These are phyloP conservation scores for Aspergillus phoenicis DNA, from an alignment of 2,329 filamentous ascomycete species.

Conservation along the genomic window DNA sequence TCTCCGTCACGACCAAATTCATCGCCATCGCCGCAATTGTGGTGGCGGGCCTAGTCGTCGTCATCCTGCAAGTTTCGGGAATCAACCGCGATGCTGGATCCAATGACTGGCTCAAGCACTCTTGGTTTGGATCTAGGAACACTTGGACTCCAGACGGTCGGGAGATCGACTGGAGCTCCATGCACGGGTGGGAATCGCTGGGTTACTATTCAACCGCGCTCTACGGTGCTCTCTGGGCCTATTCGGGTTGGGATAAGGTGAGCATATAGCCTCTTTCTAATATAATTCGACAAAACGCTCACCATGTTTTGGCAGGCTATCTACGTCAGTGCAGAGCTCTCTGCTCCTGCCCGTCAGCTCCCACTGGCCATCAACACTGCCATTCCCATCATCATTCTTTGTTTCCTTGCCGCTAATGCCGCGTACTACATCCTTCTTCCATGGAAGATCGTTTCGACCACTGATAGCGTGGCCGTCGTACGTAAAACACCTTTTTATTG, in stretches of 20 bases:
- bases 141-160: slow-evolving; percentile 19
- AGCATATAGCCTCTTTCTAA: background rate
- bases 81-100: background rate
- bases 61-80: slow-evolving; percentile 9
- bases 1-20: slow-evolving; percentile 22
- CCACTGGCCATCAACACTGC: slow-evolving; percentile 22
- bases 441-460: slow-evolving; percentile 20
- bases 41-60: slow-evolving; percentile 14
- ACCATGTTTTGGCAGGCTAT: slow-evolving; percentile 12
- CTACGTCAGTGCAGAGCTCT: slow-evolving; percentile 21
- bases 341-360: slow-evolving; percentile 20
- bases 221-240: slow-evolving; percentile 23
- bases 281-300: no score
- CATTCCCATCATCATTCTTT: slow-evolving; percentile 18
- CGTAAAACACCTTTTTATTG: background rate
- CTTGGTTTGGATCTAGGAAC: slow-evolving; percentile 20
- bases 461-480: slow-evolving; percentile 23
- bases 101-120: slow-evolving; percentile 18
- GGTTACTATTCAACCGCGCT: slow-evolving; percentile 22
- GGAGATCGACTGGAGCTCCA: slow-evolving; percentile 18
- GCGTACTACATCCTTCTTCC: slow-evolving; percentile 22
- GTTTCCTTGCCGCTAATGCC: slow-evolving; percentile 20
- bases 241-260: slow-evolving; percentile 25
- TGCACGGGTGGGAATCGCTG: slow-evolving; percentile 19
- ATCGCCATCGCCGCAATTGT: slow-evolving; percentile 15